These are phyloP conservation scores for Gaertneriomyces sp. DNA, from an alignment of 192 early-diverging fungal species.

Conservation along the genomic window DNA sequence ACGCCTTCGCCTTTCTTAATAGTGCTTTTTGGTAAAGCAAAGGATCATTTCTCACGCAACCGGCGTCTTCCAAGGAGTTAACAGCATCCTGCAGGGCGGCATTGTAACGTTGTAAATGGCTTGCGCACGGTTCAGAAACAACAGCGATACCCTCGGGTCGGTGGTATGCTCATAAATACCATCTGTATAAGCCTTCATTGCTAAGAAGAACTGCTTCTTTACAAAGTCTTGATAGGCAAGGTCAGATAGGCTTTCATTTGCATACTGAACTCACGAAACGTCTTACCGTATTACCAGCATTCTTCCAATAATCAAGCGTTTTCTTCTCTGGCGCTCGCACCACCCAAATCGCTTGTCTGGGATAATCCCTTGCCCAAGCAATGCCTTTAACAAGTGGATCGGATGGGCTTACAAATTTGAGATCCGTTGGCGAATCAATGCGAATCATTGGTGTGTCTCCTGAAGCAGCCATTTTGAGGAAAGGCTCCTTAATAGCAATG, in stretches of 20 bases:
- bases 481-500: background rate
- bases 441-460: slow-evolving; percentile 5
- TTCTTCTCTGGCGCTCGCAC: background rate
- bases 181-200: background rate
- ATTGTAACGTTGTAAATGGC: slow-evolving; percentile 5
- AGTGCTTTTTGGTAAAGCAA: background rate
- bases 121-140: slow-evolving; percentile 6
- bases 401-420: background rate
- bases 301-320: background rate
- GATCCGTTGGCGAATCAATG: slow-evolving; percentile 9
- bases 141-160: background rate
- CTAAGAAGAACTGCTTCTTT: background rate
- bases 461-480: background rate
- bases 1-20: background rate
- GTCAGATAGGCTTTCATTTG: background rate
- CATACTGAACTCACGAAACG: background rate
- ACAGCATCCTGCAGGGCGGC: background rate
- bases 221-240: background rate
- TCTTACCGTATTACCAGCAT: background rate
- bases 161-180: slow-evolving; percentile 1
- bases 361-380: background rate
- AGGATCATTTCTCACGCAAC: too few species aligned
- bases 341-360: background rate
- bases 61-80: background rate
- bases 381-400: slow-evolving; percentile 1